These are phyloP conservation scores for Mycena indigotica DNA, from an alignment of 768 basidiomycete species.

Conservation along the genomic window DNA sequence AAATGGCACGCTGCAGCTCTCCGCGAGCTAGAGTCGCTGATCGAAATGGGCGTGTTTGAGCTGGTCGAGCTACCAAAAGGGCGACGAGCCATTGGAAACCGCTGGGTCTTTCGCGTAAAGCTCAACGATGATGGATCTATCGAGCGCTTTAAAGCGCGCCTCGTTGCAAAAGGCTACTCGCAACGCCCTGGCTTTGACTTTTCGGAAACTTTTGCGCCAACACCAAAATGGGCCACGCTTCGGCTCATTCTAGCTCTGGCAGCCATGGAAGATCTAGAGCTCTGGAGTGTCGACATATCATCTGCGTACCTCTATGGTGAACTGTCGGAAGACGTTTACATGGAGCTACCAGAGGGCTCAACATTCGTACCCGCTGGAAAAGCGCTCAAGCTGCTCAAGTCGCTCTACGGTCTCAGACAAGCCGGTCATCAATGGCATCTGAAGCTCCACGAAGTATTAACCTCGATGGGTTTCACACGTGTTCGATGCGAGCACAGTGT, in stretches of 20 bases:
- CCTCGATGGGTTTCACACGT: slow-evolving; percentile 7
- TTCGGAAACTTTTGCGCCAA: slow-evolving; percentile 33
- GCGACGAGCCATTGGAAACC: slow-evolving; percentile 21
- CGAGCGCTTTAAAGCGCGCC: slow-evolving; percentile 24
- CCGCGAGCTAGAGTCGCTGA: slow-evolving; percentile 31
- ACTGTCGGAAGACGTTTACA: slow-evolving; percentile 30
- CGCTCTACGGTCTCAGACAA: slow-evolving; percentile 39
- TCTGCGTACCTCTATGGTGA: slow-evolving; percentile 31
- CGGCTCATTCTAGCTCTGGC: slow-evolving; percentile 27
- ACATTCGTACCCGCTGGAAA: neutral
- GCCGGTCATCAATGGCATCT: slow-evolving; percentile 32
- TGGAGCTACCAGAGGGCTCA: slow-evolving; percentile 27
- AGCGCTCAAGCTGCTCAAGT: slow-evolving; percentile 14
- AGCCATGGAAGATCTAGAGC: slow-evolving; percentile 29
- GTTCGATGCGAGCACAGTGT: slow-evolving; percentile 1
- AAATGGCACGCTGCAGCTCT: slow-evolving; percentile 31
- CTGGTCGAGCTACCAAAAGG: slow-evolving; percentile 35
- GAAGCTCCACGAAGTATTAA: slow-evolving; percentile 22
- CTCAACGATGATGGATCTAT: slow-evolving; percentile 22
- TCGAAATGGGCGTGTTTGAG: slow-evolving; percentile 36
- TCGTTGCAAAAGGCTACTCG: slow-evolving; percentile 30
- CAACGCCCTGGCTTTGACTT: slow-evolving; percentile 39
- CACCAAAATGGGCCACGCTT: slow-evolving; percentile 25
- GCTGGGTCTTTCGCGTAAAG: slow-evolving; percentile 28
- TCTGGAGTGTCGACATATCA: slow-evolving; percentile 31